Evolutionary conservation across 2,329 filamentous ascomycete genomes (phyloP).

Genomic region (Colletotrichum camelliae): DNA sequence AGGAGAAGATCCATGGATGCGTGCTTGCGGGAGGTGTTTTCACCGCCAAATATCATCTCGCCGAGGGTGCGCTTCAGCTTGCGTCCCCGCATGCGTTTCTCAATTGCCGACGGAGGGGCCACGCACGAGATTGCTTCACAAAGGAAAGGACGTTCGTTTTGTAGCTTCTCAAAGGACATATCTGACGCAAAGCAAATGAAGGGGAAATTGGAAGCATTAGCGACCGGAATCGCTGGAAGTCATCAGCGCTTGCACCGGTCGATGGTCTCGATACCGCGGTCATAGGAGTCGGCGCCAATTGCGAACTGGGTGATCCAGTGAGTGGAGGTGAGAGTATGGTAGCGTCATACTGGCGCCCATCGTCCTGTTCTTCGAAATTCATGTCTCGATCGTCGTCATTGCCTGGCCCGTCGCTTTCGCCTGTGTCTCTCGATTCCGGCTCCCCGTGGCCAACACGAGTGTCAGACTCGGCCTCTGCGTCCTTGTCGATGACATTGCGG

Average conservation of each 20-base stretch:
- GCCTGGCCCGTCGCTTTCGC: accelerated
- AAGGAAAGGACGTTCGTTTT: conserved; percentile 49
- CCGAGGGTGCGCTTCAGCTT: conserved; percentile 38
- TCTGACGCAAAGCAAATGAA: conserved; percentile 46
- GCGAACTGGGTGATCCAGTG: accelerated
- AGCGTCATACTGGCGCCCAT: accelerated
- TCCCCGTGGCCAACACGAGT: accelerated
- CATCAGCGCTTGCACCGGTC: conserved; percentile 40
- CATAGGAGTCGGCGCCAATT: not conserved
- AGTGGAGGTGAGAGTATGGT: not conserved
- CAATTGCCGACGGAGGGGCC: conserved; percentile 44
- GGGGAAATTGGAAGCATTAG: conserved; percentile 47
- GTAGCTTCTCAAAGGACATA: conserved; percentile 43
- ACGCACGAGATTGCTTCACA: conserved; percentile 56
- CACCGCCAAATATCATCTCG: not conserved
- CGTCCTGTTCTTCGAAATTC: not conserved
- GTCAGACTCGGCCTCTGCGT: not conserved
- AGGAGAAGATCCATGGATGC: conserved; percentile 53
- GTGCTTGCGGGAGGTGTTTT: accelerated
- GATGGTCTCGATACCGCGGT: conserved; percentile 33
- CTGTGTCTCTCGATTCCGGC: not conserved
- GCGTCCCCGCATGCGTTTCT: conserved; percentile 45
- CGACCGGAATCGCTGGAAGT: conserved; percentile 45
- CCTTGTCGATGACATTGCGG: not conserved
- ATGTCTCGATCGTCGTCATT: accelerated